These are phyloP conservation scores for Erodium texanum DNA, from an alignment of 441 rosid genomes.

Conservation along the genomic window DNA sequence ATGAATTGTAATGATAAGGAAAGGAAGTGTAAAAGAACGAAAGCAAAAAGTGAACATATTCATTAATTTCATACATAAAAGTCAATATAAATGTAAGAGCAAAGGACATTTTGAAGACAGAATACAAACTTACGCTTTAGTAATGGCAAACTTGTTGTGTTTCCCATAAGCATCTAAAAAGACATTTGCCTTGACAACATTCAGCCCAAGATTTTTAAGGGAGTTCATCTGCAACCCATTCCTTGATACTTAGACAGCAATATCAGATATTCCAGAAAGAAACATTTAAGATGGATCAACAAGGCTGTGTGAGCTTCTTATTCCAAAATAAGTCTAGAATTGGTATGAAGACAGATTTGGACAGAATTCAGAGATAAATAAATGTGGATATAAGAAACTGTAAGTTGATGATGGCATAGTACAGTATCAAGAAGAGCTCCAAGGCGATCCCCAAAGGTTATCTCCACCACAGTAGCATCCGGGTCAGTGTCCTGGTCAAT, in stretches of 20 bases:
- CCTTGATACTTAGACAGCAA: constrained; percentile 15
- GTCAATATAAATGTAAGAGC: background rate
- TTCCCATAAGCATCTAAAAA: constrained; percentile 92
- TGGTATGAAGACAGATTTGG: background rate
- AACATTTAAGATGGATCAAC: background rate
- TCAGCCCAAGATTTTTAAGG: constrained; percentile 79
- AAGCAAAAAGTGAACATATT: no score
- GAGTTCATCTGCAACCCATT: constrained; percentile 67
- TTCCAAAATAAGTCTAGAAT: background rate
- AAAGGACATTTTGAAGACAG: no score
- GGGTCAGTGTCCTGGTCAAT: constrained; percentile 94
- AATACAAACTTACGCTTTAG: constrained; percentile 50
- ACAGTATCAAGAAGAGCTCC: constrained; percentile 95
- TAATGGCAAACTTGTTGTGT: constrained; percentile 81
- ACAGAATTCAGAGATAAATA: constrained; percentile 8
- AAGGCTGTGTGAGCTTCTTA: constrained; percentile 4
- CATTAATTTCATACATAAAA: no score
- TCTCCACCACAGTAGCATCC: constrained; percentile 74
- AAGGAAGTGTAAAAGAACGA: no score
- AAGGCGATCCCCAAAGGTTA: constrained; percentile 94
- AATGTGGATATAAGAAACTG: constrained; percentile 6
- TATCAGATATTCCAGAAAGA: constrained; percentile 9
- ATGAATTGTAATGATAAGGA: no score
- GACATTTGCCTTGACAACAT: constrained; percentile 89
- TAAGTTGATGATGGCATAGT: constrained; percentile 14